Conservation (phyloP, 257 asterid genomes). For the Nicotiana undulata region DNA sequence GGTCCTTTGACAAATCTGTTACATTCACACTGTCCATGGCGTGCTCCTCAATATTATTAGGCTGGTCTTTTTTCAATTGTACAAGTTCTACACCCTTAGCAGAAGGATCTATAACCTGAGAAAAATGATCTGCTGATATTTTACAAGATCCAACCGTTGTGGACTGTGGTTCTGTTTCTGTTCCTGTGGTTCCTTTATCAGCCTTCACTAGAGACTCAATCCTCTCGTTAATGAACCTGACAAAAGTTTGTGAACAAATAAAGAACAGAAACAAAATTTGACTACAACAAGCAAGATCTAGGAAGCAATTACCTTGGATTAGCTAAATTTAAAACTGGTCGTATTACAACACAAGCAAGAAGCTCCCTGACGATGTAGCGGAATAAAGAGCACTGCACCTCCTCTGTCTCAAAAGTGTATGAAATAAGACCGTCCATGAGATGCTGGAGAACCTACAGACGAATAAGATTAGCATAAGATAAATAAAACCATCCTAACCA, state of each 20-base stretch:
- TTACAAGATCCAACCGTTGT: slow-evolving; percentile 33
- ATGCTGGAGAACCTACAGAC: slow-evolving; percentile 87
- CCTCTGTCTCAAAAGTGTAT: slow-evolving; percentile 63
- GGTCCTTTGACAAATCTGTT: slow-evolving; percentile 52
- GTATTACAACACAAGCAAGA: slow-evolving; percentile 82
- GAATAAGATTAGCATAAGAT: neutral
- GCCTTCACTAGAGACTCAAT: slow-evolving; percentile 65
- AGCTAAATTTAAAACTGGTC: slow-evolving; percentile 91
- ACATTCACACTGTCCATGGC: slow-evolving; percentile 27
- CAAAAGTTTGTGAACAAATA: slow-evolving; percentile 24
- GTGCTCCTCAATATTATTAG: slow-evolving; percentile 22
- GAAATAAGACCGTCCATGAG: slow-evolving; percentile 74
- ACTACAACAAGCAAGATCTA: slow-evolving; percentile 13
- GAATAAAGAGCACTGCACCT: slow-evolving; percentile 74
- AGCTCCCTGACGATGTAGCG: slow-evolving; percentile 70
- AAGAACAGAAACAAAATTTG: slow-evolving; percentile 15
- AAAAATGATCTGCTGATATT: slow-evolving; percentile 41
- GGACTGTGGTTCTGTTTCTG: slow-evolving; percentile 30
- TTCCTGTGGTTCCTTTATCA: slow-evolving; percentile 42
- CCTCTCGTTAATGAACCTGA: slow-evolving; percentile 90
- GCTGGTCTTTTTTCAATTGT: slow-evolving; percentile 62
- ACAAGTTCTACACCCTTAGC: slow-evolving; percentile 88
- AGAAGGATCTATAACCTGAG: slow-evolving; percentile 60
- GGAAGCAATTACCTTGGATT: slow-evolving; percentile 55
- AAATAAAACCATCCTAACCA: neutral